Evolutionary conservation across 225 moss, liverwort and hornwort genomes (phyloP).

Genomic region (Bryum argenteum): DNA sequence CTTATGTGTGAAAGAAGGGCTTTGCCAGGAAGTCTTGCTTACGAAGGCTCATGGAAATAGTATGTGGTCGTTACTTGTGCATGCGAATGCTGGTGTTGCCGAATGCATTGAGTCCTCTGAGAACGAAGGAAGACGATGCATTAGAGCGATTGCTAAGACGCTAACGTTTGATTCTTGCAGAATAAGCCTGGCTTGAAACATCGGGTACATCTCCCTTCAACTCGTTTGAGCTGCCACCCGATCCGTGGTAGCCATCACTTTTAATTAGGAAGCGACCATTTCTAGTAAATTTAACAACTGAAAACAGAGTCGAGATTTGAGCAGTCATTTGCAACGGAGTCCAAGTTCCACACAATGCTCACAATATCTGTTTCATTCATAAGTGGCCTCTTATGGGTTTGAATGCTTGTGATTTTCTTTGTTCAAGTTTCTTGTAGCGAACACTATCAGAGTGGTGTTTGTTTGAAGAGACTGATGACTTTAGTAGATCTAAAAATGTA

Average conservation of each 20-base stretch:
- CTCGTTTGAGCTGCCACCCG: constrained; percentile 75
- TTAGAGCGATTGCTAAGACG: constrained; percentile 65
- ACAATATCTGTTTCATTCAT: too few relatives aligned
- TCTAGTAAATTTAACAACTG: constrained; percentile 24
- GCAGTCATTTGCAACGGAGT: too few relatives aligned
- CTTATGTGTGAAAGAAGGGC: too few relatives aligned
- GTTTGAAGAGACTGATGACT: too few relatives aligned
- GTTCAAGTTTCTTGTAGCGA: too few relatives aligned
- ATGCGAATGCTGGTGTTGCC: constrained; percentile 17
- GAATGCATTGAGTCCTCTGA: constrained; percentile 13
- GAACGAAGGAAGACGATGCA: constrained; percentile 34
- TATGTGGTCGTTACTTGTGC: constrained; percentile 15
- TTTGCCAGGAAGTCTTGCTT: too few relatives aligned
- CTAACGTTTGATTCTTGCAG: constrained; percentile 57
- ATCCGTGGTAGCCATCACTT: constrained; percentile 73
- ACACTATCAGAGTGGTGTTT: too few relatives aligned
- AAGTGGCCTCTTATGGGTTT: too few relatives aligned
- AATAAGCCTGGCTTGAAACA: constrained; percentile 48
- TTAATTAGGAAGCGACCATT: constrained; percentile 2
- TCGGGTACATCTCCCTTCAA: constrained; percentile 51
- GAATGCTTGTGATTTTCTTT: too few relatives aligned
- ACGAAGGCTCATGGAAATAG: not conserved
- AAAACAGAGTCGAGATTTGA: not conserved
- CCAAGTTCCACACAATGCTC: too few relatives aligned
- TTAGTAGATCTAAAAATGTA: too few relatives aligned